Conservation (phyloP, 352 stramenopile genomes). For the Phytophthora ohioensis region DNA sequence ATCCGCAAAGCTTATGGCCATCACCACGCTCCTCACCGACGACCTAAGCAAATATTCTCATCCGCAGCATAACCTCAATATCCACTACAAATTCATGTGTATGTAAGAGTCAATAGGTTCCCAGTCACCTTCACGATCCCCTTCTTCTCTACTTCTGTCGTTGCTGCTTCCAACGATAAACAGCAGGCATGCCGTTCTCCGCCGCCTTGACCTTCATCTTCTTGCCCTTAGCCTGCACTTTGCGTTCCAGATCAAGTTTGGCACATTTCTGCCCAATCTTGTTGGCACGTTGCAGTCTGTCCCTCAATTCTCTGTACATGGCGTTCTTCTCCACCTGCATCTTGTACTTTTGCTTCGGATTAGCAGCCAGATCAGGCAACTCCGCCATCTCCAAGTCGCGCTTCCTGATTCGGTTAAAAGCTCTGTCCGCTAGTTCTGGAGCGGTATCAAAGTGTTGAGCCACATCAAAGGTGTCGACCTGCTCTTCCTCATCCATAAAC, state of each 20-base stretch:
- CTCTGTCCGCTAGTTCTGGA: conserved; percentile 71
- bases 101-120: conserved; percentile 19
- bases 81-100: conserved; percentile 22
- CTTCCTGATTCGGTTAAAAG: conserved; percentile 82
- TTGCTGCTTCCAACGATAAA: conserved; percentile 92
- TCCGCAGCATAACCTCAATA: conserved; percentile 20
- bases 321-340: conserved; percentile 69
- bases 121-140: not conserved
- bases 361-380: conserved; percentile 41
- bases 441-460: conserved; percentile 93
- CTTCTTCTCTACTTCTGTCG: conserved; percentile 72
- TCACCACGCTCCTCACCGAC: conserved; percentile 25
- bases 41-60: conserved; percentile 2
- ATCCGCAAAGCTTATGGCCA: conserved; percentile 58
- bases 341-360: conserved; percentile 58
- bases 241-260: conserved; percentile 85
- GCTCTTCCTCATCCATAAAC: conserved; percentile 91
- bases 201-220: conserved; percentile 83
- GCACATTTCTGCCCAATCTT: conserved; percentile 80
- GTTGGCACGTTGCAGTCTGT: conserved; percentile 68
- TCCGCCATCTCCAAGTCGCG: conserved; percentile 57
- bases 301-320: conserved; percentile 74
- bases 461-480: conserved; percentile 90
- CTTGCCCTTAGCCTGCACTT: conserved; percentile 86
- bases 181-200: conserved; percentile 70